phyloP scores from a whole-genome alignment of 176 grass and related monocot genomes.

The Oryza glumipatula region DNA sequence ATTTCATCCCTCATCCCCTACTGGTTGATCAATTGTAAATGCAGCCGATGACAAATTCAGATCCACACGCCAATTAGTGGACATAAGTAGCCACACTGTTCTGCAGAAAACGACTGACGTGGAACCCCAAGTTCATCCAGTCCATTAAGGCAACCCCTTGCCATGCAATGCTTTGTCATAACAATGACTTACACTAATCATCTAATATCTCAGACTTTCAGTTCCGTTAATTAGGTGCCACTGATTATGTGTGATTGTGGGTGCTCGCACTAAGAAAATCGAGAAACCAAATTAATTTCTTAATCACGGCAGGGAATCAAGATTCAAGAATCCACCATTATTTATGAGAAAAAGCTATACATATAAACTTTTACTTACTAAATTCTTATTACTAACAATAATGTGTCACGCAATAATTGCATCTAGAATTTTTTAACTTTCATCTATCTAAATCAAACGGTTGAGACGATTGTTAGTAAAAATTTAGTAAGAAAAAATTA shows the following conservation, averaged over 20 bases:
- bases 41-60: neutral
- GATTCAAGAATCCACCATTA: neutral
- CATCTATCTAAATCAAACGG: too few species aligned
- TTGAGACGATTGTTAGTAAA: too few species aligned
- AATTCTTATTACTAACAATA: too few species aligned
- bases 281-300: neutral
- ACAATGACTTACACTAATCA: slow-evolving; percentile 27
- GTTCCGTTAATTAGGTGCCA: slow-evolving; percentile 13
- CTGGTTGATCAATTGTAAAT: neutral
- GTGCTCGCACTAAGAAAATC: slow-evolving; percentile 3
- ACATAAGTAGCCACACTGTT: neutral
- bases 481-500: too few species aligned
- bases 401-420: too few species aligned
- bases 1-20: neutral
- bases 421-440: too few species aligned
- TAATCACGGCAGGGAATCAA: slow-evolving; percentile 3
- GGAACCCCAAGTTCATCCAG: neutral
- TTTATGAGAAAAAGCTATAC: neutral
- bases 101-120: slow-evolving; percentile 24
- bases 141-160: neutral
- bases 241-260: neutral
- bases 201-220: neutral
- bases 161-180: neutral
- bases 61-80: slow-evolving; percentile 29
- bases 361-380: too few species aligned